These are phyloP conservation scores for Trebouxiophyceae sp. DNA, from an alignment of 163 green algal species.

Conservation along the genomic window DNA sequence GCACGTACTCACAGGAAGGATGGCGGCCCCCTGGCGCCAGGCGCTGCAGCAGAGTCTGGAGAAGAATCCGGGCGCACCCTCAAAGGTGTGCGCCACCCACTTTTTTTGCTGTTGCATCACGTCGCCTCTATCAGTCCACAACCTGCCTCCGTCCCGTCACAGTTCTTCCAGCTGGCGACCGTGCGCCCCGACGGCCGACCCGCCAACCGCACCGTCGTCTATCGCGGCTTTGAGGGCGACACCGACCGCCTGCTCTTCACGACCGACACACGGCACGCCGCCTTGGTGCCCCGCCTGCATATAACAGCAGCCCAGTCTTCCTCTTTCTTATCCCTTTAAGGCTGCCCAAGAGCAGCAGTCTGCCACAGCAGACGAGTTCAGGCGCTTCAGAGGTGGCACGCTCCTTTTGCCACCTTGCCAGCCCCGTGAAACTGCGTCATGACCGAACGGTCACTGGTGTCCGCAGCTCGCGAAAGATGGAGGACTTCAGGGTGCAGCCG, in stretches of 20 bases:
- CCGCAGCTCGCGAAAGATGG: conserved; percentile 27
- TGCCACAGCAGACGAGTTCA: too few species aligned
- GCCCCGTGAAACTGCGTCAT: neutral
- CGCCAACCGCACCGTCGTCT: conserved; percentile 70
- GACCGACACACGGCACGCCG: conserved; percentile 14
- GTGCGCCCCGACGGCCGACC: conserved; percentile 47
- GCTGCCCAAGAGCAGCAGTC: too few species aligned
- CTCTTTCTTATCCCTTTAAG: neutral
- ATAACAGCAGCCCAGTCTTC: too few species aligned
- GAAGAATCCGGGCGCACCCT: conserved; percentile 4
- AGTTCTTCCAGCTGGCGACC: conserved; percentile 72
- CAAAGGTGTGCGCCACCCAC: neutral
- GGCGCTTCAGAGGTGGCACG: neutral
- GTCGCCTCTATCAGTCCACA: neutral
- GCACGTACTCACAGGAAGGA: neutral
- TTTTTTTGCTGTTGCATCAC: neutral
- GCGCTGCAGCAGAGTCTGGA: conserved; percentile 13
- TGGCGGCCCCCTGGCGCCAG: conserved; percentile 8
- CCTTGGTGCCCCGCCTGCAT: neutral
- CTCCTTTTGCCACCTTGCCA: neutral
- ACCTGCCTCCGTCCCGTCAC: neutral
- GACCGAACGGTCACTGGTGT: too few species aligned
- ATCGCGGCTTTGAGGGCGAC: conserved; percentile 28
- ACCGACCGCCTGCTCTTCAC: conserved; percentile 27
- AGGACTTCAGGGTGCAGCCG: conserved; percentile 14